Evolutionary conservation across 331 rosid genomes (phyloP).

Genomic region (Phaseolus coccineus): DNA sequence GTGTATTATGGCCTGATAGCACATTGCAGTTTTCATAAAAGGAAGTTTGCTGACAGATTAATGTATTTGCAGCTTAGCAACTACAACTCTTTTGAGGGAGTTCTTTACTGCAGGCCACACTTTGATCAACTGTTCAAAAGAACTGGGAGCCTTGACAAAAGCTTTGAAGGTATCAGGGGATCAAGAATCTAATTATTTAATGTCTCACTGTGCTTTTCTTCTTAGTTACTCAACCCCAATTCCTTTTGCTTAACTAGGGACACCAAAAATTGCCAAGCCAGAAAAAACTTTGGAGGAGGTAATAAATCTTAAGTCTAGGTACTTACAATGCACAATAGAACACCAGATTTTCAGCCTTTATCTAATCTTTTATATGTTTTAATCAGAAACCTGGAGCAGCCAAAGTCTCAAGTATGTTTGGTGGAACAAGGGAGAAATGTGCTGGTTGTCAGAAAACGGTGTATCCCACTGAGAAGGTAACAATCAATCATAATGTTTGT

Average conservation of each 20-base stretch:
- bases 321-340: conserved; percentile 29
- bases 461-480: conserved; percentile 99
- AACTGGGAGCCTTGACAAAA: conserved; percentile 98
- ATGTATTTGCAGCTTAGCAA: conserved; percentile 84
- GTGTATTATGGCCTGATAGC: conserved; percentile 4
- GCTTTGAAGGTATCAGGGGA: conserved; percentile 81
- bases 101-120: conserved; percentile 95
- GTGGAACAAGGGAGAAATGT: conserved; percentile 97
- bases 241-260: conserved; percentile 61
- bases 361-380: conserved; percentile 41
- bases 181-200: conserved; percentile 30
- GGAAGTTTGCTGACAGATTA: conserved; percentile 38
- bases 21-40: background rate
- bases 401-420: conserved; percentile 82
- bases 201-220: conserved; percentile 20
- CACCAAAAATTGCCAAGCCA: conserved; percentile 91
- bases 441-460: conserved; percentile 92
- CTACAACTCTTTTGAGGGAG: conserved; percentile 99
- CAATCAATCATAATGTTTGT: background rate
- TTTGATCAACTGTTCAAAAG: conserved; percentile 94
- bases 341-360: conserved; percentile 28
- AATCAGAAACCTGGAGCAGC: conserved; percentile 75
- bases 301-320: conserved; percentile 40
- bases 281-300: conserved; percentile 83
- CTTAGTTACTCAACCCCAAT: conserved; percentile 19